phyloP scores from a whole-genome alignment of 2,329 filamentous ascomycete species.

The Ascocoryne sarcoides region DNA sequence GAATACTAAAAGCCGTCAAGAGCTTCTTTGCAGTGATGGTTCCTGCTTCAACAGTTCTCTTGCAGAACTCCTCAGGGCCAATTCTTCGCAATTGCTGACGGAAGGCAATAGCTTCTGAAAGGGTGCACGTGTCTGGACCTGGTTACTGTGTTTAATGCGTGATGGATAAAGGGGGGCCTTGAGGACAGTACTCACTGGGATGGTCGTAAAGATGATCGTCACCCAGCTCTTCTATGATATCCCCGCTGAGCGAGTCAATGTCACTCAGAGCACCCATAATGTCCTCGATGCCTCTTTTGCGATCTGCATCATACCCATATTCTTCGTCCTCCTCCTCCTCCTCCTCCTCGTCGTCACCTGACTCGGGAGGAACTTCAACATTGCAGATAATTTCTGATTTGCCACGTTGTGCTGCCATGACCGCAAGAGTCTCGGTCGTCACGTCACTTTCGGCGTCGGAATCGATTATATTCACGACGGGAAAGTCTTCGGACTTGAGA shows the following conservation, averaged over 20 bases:
- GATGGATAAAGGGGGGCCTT: background rate
- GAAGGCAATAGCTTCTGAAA: conserved; percentile 59
- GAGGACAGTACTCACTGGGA: conserved; percentile 30
- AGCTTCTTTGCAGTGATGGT: conserved; percentile 72
- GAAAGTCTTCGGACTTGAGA: conserved; percentile 5
- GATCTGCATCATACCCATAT: conserved; percentile 32
- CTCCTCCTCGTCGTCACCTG: conserved; percentile 13
- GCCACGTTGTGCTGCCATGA: conserved; percentile 10
- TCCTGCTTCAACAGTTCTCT: conserved; percentile 59
- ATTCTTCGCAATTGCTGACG: conserved; percentile 64
- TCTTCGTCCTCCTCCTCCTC: conserved; percentile 18
- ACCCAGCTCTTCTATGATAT: conserved; percentile 37
- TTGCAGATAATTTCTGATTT: no score
- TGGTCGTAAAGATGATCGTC: conserved; percentile 35
- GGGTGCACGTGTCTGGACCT: conserved; percentile 40
- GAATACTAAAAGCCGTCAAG: conserved; percentile 76
- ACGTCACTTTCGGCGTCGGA: conserved; percentile 10
- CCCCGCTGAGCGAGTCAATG: conserved; percentile 35
- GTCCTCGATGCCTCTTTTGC: no score
- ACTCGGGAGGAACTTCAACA: no score
- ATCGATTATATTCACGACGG: conserved; percentile 11
- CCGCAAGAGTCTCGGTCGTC: conserved; percentile 3
- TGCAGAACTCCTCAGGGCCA: conserved; percentile 71
- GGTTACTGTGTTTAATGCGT: conserved; percentile 18
- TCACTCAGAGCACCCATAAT: no score